Conservation (phyloP, 208 protist species). For the Trypanosoma avium region DNA sequence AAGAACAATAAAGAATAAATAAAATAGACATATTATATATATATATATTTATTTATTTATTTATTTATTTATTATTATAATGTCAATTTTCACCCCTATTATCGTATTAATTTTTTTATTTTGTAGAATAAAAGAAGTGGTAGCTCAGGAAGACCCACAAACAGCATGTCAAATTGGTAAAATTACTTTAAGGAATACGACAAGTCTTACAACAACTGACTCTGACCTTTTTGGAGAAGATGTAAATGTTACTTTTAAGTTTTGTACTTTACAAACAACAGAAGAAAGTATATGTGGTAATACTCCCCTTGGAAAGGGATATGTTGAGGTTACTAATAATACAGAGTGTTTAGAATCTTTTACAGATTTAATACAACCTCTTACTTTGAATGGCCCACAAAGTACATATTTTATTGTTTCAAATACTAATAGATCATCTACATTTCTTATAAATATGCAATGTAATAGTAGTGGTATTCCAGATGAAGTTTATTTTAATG, state of each 20-base stretch:
- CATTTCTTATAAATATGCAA: conserved; percentile 9
- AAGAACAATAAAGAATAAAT: too few species aligned
- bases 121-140: too few species aligned
- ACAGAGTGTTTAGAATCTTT: conserved; percentile 15
- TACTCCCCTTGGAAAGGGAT: neutral
- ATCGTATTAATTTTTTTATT: too few species aligned
- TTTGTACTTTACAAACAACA: neutral
- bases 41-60: too few species aligned
- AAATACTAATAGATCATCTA: neutral
- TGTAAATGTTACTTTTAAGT: conserved; percentile 11
- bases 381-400: neutral
- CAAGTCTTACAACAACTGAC: neutral
- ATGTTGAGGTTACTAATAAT: conserved; percentile 2
- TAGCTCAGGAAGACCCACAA: too few species aligned
- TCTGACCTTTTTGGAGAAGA: conserved; percentile 9
- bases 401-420: conserved; percentile 5
- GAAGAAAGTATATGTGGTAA: neutral
- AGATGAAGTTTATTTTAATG: conserved; percentile 3
- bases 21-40: too few species aligned
- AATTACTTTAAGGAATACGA: neutral
- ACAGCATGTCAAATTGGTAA: conserved; percentile 9
- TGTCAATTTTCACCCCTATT: too few species aligned
- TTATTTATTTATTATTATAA: too few species aligned
- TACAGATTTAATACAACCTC: neutral
- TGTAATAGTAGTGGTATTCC: neutral